Percentiles rank a stretch among this genome's conserved stretches.
Conservation (phyloP, 176 grass and related monocot species). For the Eremochloa ophiuroides region DNA sequence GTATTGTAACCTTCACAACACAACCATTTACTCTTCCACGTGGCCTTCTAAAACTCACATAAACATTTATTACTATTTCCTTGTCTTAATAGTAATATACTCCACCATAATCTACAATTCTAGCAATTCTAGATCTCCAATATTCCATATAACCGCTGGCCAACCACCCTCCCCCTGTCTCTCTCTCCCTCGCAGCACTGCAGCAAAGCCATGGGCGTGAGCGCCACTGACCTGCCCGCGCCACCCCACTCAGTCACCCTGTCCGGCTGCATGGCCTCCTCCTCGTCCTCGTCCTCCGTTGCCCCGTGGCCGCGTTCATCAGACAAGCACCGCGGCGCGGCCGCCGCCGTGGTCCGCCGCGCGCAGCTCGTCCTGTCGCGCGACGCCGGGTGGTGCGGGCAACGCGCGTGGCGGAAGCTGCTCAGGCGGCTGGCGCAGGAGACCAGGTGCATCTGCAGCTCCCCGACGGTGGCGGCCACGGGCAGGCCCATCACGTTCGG, state of each 20-base stretch:
- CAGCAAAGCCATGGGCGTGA: slow-evolving; percentile 27
- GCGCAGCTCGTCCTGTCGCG: slow-evolving; percentile 55
- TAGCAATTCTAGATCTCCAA: background rate
- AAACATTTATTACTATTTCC: no score
- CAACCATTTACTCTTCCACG: no score
- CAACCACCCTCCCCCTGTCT: background rate
- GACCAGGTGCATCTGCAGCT: slow-evolving; percentile 58
- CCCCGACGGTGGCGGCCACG: slow-evolving; percentile 21
- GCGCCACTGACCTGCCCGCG: slow-evolving; percentile 31
- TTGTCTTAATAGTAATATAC: background rate
- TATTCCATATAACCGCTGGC: slow-evolving; percentile 6
- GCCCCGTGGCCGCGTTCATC: slow-evolving; percentile 17
- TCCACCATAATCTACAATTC: background rate
- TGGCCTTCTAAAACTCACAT: no score
- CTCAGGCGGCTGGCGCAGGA: slow-evolving; percentile 69
- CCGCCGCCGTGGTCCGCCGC: slow-evolving; percentile 20
- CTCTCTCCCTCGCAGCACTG: background rate
- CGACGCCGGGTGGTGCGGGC: slow-evolving; percentile 43
- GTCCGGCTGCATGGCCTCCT: slow-evolving; percentile 41
- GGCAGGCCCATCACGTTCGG: slow-evolving; percentile 55
- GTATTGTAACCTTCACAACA: no score
- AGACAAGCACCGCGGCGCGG: slow-evolving; percentile 23
- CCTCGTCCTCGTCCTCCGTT: slow-evolving; percentile 35
- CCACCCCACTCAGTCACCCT: slow-evolving; percentile 17
- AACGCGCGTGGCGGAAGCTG: slow-evolving; percentile 54